Evolutionary conservation across 2,329 filamentous ascomycete species (phyloP).

Genomic region (Alternaria sp.): DNA sequence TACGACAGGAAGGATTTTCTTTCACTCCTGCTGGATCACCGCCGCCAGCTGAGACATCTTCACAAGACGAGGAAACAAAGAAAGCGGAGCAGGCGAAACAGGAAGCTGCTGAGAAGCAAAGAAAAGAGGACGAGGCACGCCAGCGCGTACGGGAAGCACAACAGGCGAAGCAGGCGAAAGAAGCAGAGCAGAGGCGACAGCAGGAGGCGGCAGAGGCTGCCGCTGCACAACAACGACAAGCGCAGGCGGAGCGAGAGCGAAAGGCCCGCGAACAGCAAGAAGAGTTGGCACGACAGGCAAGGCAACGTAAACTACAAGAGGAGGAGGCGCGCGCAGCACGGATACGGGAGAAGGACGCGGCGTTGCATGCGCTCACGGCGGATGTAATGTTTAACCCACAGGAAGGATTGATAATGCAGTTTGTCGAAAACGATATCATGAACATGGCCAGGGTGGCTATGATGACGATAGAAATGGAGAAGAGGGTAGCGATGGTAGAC

Average conservation of each 20-base stretch:
- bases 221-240: constrained; percentile 22
- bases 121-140: constrained; percentile 20
- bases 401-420: constrained; percentile 57
- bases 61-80: constrained; percentile 15
- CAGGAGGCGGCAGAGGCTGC: constrained; percentile 28
- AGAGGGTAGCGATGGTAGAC: constrained; percentile 26
- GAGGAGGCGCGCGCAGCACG: constrained; percentile 28
- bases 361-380: constrained; percentile 46
- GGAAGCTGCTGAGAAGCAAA: constrained; percentile 21
- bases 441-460: constrained; percentile 47
- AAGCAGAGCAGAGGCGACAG: constrained; percentile 19
- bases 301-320: constrained; percentile 28
- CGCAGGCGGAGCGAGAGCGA: constrained; percentile 25
- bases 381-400: constrained; percentile 49
- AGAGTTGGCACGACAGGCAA: constrained; percentile 27
- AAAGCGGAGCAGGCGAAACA: constrained; percentile 21
- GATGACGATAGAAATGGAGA: constrained; percentile 46
- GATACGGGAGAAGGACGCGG: constrained; percentile 25
- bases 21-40: constrained; percentile 26
- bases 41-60: constrained; percentile 13
- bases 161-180: constrained; percentile 18
- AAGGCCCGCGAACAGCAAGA: constrained; percentile 31
- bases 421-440: constrained; percentile 51
- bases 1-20: constrained; percentile 16
- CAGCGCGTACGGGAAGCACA: constrained; percentile 22